Evolutionary conservation across 495 filamentous ascomycete species (phyloP).

Genomic region (Penicillium bovifimosum): DNA sequence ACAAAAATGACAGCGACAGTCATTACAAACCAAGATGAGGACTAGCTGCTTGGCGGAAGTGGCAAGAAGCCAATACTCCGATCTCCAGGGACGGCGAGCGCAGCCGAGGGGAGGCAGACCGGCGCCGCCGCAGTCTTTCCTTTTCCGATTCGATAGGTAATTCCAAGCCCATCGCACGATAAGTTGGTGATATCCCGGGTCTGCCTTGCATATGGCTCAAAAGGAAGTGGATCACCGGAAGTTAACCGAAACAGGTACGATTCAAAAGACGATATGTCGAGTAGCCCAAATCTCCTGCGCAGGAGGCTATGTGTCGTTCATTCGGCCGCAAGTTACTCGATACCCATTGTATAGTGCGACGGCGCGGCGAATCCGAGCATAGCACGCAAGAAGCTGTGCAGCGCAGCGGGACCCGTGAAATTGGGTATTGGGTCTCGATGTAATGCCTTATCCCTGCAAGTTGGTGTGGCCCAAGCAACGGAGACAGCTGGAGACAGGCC

Average conservation of each 20-base stretch:
- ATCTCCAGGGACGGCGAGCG: neutral
- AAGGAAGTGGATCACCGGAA: neutral
- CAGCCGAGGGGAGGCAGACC: neutral
- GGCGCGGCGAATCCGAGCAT: constrained; percentile 16
- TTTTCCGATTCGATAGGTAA: neutral
- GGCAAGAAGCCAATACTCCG: neutral
- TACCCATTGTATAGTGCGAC: constrained; percentile 8
- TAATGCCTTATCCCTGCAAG: constrained; percentile 10
- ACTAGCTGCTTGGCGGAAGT: neutral
- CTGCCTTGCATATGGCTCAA: constrained; percentile 19
- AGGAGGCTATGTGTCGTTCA: constrained; percentile 14
- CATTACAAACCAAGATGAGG: neutral
- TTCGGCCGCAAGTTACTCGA: constrained; percentile 11
- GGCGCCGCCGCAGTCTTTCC: constrained; percentile 2
- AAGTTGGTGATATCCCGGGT: constrained; percentile 16
- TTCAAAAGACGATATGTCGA: constrained; percentile 1
- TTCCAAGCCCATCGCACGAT: neutral
- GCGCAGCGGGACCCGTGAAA: constrained; percentile 13
- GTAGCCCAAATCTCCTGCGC: constrained; percentile 8
- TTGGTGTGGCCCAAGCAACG: constrained; percentile 5
- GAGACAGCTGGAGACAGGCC: neutral
- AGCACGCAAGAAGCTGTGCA: constrained; percentile 7
- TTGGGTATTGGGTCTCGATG: constrained; percentile 20
- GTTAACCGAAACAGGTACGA: neutral
- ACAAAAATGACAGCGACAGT: neutral